Evolutionary conservation across 2,329 filamentous ascomycete species (phyloP).

Genomic region (Aspergillus fructus): DNA sequence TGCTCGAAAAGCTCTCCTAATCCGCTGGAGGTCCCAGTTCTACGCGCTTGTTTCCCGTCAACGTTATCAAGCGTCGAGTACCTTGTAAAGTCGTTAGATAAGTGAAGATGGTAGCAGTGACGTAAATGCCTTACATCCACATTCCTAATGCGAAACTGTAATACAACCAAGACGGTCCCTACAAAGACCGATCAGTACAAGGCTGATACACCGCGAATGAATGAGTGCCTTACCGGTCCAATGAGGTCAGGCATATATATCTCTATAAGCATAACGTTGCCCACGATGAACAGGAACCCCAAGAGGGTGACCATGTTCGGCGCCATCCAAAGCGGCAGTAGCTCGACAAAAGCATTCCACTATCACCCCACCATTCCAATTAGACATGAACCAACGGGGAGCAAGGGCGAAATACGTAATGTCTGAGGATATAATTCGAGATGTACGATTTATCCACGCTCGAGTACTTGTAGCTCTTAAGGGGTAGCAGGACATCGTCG

Average conservation of each 20-base stretch:
- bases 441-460: constrained; percentile 93
- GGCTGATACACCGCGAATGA: neutral
- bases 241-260: constrained; percentile 85
- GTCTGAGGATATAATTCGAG: constrained; percentile 88
- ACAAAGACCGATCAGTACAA: constrained; percentile 14
- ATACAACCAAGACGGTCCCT: constrained; percentile 90
- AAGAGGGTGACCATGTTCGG: constrained; percentile 97
- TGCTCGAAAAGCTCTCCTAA: constrained; percentile 94
- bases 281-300: constrained; percentile 91
- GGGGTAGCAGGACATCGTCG: constrained; percentile 84
- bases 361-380: constrained; percentile 41
- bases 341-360: constrained; percentile 96
- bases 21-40: constrained; percentile 91
- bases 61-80: constrained; percentile 99
- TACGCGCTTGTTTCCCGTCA: constrained; percentile 93
- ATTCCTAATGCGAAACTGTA: constrained; percentile 93
- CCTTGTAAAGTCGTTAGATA: constrained; percentile 34
- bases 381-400: constrained; percentile 9
- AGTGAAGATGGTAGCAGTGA: neutral
- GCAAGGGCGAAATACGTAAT: constrained; percentile 70
- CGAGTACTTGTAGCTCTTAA: constrained; percentile 96
- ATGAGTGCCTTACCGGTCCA: constrained; percentile 67
- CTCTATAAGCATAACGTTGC: constrained; percentile 73
- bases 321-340: constrained; percentile 92
- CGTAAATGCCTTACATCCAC: constrained; percentile 69